phyloP scores from a whole-genome alignment of 2,329 filamentous ascomycete species.

The Trichoderma harzianum region DNA sequence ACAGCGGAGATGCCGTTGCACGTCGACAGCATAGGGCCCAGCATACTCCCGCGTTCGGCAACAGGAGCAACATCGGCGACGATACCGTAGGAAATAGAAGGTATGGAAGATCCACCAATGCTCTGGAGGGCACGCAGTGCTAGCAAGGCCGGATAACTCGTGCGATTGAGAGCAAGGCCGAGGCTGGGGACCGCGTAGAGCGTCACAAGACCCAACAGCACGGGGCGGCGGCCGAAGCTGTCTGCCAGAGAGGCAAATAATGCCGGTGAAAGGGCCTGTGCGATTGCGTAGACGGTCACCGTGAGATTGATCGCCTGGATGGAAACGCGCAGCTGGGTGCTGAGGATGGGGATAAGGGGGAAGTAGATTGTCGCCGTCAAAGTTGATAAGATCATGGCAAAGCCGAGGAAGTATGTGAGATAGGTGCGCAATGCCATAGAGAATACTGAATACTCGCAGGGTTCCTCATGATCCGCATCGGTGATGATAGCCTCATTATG shows the following conservation, averaged over 20 bases:
- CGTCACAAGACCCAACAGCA: background rate
- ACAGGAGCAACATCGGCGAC: background rate
- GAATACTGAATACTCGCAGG: too few species aligned
- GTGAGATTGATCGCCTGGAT: background rate
- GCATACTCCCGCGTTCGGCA: background rate
- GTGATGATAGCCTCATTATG: too few species aligned
- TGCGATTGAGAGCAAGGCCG: background rate
- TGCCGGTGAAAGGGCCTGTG: background rate
- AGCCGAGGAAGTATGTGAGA: background rate
- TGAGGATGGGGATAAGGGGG: background rate
- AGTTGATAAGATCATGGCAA: background rate
- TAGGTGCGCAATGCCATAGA: too few species aligned
- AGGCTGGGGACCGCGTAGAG: background rate
- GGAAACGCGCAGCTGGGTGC: background rate
- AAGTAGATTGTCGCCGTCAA: background rate
- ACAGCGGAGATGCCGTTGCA: background rate
- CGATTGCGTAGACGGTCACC: background rate
- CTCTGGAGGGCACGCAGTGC: background rate
- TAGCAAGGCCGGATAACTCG: background rate
- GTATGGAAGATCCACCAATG: background rate
- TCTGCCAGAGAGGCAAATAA: background rate
- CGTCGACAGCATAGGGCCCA: background rate
- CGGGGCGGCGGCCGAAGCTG: background rate
- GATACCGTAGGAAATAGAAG: background rate
- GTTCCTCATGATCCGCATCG: too few species aligned